Evolutionary conservation across 2,329 filamentous ascomycete species (phyloP).

Genomic region (Thermothelomyces thermophilus): DNA sequence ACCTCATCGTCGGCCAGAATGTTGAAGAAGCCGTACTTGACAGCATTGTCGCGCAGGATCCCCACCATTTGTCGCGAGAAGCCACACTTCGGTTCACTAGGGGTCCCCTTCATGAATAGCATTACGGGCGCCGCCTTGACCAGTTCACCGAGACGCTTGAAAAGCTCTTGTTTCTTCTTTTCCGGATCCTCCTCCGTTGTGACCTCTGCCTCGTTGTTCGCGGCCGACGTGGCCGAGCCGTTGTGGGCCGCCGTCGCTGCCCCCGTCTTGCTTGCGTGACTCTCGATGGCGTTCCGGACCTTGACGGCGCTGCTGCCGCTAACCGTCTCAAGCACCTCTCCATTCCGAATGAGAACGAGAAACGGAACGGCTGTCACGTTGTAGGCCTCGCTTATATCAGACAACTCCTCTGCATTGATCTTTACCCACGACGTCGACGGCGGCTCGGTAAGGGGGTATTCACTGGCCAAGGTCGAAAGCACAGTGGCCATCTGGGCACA

Average conservation of each 20-base stretch:
- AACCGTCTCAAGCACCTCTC: constrained; percentile 73
- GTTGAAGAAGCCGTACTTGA: constrained; percentile 99
- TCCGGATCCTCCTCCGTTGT: constrained; percentile 40
- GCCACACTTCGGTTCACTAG: constrained; percentile 90
- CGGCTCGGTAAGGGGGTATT: constrained; percentile 66
- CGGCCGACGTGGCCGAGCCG: constrained; percentile 32
- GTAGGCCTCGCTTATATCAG: constrained; percentile 86
- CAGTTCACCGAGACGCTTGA: constrained; percentile 71
- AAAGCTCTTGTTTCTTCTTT: constrained; percentile 74
- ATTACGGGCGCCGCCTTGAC: constrained; percentile 96
- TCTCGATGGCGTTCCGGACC: constrained; percentile 80
- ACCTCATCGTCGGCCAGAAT: constrained; percentile 97
- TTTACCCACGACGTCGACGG: constrained; percentile 73
- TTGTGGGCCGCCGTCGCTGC: constrained; percentile 30
- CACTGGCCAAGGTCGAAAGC: constrained; percentile 75
- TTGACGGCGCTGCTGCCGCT: constrained; percentile 84
- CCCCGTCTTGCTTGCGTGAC: constrained; percentile 52
- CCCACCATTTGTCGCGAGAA: constrained; percentile 88
- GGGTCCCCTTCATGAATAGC: constrained; percentile 99
- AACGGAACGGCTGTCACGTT: constrained; percentile 93
- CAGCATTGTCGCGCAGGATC: constrained; percentile 77
- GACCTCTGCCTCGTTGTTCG: constrained; percentile 36
- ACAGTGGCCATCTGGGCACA: constrained; percentile 92
- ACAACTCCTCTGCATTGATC: constrained; percentile 90
- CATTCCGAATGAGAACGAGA: constrained; percentile 72